A percentile compares a stretch with the other conserved stretches of the same genome.
Evolutionary conservation across 345 rosid genomes (phyloP).

Genomic region (Eucalyptus regnans): DNA sequence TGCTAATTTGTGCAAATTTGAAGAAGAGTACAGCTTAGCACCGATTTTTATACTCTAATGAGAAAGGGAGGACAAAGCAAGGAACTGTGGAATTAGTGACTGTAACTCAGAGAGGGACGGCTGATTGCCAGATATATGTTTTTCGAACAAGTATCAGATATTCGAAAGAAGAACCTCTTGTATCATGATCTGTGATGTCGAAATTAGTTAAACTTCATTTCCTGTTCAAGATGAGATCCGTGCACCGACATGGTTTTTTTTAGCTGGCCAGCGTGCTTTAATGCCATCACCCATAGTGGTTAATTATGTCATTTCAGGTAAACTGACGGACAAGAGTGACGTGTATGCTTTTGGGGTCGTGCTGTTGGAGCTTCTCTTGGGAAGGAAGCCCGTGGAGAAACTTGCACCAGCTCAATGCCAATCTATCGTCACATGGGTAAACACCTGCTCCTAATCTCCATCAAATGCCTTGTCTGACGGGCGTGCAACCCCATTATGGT

Average conservation of each 20-base stretch:
- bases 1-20: neutral
- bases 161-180: neutral
- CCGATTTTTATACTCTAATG: neutral
- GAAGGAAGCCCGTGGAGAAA: constrained; percentile 84
- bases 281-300: neutral
- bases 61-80: neutral
- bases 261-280: neutral
- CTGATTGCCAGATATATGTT: neutral
- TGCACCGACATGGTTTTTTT: neutral
- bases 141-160: neutral
- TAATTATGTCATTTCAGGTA: constrained; percentile 21
- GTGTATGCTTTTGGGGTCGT: constrained; percentile 96
- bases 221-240: neutral
- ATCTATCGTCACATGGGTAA: constrained; percentile 95
- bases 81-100: neutral
- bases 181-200: neutral
- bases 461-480: neutral
- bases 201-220: neutral
- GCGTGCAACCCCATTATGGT: neutral
- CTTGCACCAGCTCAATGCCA: constrained; percentile 77
- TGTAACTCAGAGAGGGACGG: neutral
- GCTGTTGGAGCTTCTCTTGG: constrained; percentile 78
- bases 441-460: neutral
- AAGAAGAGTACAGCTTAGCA: neutral
- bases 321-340: constrained; percentile 88